Evolutionary conservation across 805 yeast species (phyloP).

Genomic region (Wickerhamiella azymoides): DNA sequence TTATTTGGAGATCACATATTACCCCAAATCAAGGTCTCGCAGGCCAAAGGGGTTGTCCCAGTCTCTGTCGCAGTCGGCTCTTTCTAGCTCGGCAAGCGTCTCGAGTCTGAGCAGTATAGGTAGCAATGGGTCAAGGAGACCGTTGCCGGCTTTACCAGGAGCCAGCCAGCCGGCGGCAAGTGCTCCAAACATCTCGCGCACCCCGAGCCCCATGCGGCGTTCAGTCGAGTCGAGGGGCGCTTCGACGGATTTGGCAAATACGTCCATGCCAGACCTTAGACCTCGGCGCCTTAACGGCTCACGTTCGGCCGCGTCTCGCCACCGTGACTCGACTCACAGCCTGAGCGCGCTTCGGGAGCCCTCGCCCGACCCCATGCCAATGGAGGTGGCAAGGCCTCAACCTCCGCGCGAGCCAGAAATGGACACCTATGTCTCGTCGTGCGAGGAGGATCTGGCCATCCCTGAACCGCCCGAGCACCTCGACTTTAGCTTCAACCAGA

Average conservation of each 20-base stretch:
- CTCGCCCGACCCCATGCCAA: too few relatives aligned
- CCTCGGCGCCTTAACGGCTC: background rate
- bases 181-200: background rate
- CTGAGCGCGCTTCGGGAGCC: background rate
- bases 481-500: background rate
- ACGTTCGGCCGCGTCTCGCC: background rate
- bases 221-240: background rate
- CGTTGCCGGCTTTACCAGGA: constrained; percentile 2
- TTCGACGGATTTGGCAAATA: background rate
- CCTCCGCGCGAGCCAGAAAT: background rate
- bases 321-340: background rate
- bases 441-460: background rate
- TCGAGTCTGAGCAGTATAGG: constrained; percentile 6
- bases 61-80: background rate
- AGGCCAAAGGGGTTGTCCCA: background rate
- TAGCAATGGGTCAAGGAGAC: constrained; percentile 1
- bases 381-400: too few relatives aligned
- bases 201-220: constrained; percentile 3
- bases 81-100: background rate
- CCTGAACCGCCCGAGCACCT: constrained; percentile 8
- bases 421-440: background rate
- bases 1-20: constrained; percentile 82
- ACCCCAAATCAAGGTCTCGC: constrained; percentile 32
- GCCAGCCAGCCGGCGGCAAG: background rate
- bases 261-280: constrained; percentile 6